Conservation (phyloP, 2,329 filamentous ascomycete genomes). For the Phaeoacremonium minimum region DNA sequence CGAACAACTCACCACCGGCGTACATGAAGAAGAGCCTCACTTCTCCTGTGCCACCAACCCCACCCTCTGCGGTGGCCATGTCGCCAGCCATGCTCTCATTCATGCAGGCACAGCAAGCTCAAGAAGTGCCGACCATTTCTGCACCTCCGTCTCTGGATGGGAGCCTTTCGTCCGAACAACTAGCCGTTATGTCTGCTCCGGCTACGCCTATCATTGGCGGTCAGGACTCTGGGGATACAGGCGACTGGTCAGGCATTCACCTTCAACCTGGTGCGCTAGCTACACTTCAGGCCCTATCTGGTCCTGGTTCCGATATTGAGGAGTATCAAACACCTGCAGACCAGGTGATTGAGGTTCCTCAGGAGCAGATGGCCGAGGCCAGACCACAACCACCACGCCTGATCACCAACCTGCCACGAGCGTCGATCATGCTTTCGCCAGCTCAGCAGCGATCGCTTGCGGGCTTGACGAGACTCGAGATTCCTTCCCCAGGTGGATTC, state of each 20-base stretch:
- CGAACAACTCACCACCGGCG: conserved; percentile 40
- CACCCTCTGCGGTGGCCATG: conserved; percentile 66
- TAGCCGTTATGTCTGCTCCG: conserved; percentile 78
- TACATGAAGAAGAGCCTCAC: conserved; percentile 44
- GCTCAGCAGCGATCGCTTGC: conserved; percentile 57
- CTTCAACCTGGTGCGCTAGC: conserved; percentile 78
- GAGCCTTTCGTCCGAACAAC: conserved; percentile 82
- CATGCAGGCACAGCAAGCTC: conserved; percentile 58
- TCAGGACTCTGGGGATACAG: conserved; percentile 47
- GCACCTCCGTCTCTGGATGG: conserved; percentile 87
- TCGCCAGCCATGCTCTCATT: conserved; percentile 71
- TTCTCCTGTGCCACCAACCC: conserved; percentile 59
- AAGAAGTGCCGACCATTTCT: conserved; percentile 68
- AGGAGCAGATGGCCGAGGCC: conserved; percentile 43
- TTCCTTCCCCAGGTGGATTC: conserved; percentile 88
- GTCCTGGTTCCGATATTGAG: conserved; percentile 48
- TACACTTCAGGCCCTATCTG: conserved; percentile 70
- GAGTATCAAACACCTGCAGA: conserved; percentile 57
- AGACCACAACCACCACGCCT: conserved; percentile 46
- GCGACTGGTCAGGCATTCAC: conserved; percentile 67
- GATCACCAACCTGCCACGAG: conserved; percentile 34
- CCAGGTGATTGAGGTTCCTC: conserved; percentile 47
- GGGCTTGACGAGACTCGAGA: conserved; percentile 75
- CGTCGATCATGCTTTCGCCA: conserved; percentile 31
- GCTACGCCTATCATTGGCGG: conserved; percentile 71